These are phyloP conservation scores for Neospora caninum DNA, from an alignment of 169 alveolate species.

Conservation along the genomic window DNA sequence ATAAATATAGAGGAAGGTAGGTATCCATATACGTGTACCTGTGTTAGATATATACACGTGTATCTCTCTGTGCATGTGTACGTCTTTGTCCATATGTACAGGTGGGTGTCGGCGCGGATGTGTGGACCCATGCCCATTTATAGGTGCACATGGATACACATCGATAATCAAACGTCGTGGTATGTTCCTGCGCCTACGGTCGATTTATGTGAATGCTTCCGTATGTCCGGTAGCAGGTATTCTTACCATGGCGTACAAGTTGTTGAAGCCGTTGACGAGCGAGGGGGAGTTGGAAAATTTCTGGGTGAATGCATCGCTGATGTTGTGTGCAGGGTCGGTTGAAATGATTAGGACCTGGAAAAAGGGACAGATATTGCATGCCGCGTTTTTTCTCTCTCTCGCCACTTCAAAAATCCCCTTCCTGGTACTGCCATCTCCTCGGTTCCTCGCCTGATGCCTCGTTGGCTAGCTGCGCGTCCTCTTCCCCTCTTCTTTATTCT, in stretches of 20 bases:
- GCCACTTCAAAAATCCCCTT: neutral
- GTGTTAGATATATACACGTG: too few species aligned
- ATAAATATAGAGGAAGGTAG: neutral
- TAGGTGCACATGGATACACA: too few species aligned
- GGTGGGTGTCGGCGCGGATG: too few species aligned
- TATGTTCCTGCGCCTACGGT: neutral
- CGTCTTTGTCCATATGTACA: too few species aligned
- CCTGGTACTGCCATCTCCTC: neutral
- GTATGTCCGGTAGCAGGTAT: neutral
- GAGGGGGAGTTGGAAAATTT: constrained; percentile 94
- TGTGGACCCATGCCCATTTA: too few species aligned
- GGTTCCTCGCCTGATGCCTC: too few species aligned
- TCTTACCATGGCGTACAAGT: constrained; percentile 93
- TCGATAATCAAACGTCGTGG: too few species aligned
- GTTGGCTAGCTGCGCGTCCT: too few species aligned
- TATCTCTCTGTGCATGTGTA: too few species aligned
- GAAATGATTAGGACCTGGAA: constrained; percentile 94
- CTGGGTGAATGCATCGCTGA: constrained; percentile 98
- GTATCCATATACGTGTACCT: neutral
- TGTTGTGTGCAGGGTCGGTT: constrained; percentile 99
- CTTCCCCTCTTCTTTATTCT: neutral
- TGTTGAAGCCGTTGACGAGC: constrained; percentile 92
- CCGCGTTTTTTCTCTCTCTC: too few species aligned
- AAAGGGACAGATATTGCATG: neutral
- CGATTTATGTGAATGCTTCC: neutral